Base-by-base conservation (phyloP, 2,329 filamentous ascomycete genomes). In the Botrytis cinerea region DNA sequence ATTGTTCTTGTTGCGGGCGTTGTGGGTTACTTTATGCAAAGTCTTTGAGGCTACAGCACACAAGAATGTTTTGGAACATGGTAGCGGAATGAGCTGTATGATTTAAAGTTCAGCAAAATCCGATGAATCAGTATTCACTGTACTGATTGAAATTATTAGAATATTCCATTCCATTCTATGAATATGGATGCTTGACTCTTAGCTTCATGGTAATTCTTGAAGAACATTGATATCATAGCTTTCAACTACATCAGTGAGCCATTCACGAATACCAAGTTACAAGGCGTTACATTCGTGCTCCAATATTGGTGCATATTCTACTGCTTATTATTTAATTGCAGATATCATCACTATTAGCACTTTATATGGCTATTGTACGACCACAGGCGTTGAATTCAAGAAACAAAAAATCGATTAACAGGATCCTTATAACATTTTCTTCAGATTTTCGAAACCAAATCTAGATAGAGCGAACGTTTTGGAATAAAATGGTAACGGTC, bases 71-170 rank as follows among this genome's bases (percentile, higher is more conserved):
- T 18, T 32, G 12, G 9, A 57, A 28, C n/a, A 57, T 2, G 51
- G 18, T 8, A 57, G 51, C 14, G 2, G 14, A 57, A n/a, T 57
- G 2, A 18, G n/a, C 16, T 57, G 25, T n/a, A 54, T 8, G n/a
- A 8, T 54, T 6, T 18, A 28, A 0, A 12, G 12, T 16, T 28
- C 2, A 8, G 7, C 14, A 2, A n/a, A 16, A 3, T 0, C 25
- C 2, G 2, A 3, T 28, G 25, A 16, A 14, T 54, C 10, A 28
- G 2, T n/a, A n/a, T 54, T 54, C 25, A 54, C 51, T 18, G 14
- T 28, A 8, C 1, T 18, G 14, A 18, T 54, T 28, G 2, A 54
- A 57, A 2, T 28, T 9, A 2, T 28, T 9, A 32, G n/a, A 9
- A 28, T 8, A 28, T 32, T 57, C n/a, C 6, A 57, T 32, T 14